Evolutionary conservation across 2,329 filamentous ascomycete genomes (phyloP).

Genomic region (Coniella lustricola): DNA sequence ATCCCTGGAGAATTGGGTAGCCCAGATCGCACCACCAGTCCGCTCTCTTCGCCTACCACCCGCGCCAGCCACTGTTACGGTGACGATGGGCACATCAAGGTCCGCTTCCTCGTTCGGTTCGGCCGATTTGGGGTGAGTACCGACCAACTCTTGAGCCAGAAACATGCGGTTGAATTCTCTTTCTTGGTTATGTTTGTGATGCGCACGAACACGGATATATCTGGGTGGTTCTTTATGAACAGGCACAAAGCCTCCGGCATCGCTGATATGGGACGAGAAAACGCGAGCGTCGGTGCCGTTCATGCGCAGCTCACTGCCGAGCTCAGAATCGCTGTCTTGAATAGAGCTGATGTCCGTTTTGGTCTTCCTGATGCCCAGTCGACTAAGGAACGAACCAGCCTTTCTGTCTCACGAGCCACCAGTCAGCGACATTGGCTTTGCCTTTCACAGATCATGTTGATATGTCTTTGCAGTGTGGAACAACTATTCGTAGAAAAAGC

Average conservation of each 20-base stretch:
- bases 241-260: conserved; percentile 69
- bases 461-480: too few species aligned
- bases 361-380: conserved; percentile 68
- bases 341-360: conserved; percentile 50
- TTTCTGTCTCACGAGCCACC: conserved; percentile 50
- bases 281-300: conserved; percentile 79
- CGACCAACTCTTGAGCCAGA: conserved; percentile 79
- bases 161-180: conserved; percentile 84
- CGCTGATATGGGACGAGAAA: conserved; percentile 71
- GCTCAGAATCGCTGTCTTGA: conserved; percentile 59
- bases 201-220: conserved; percentile 78
- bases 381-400: conserved; percentile 82
- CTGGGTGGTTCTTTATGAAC: conserved; percentile 81
- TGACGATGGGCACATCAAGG: conserved; percentile 21
- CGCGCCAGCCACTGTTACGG: conserved; percentile 24
- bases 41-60: conserved; percentile 35
- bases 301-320: conserved; percentile 57
- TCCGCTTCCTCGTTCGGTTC: conserved; percentile 18
- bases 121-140: conserved; percentile 38
- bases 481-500: too few species aligned
- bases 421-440: conserved; percentile 4
- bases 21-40: conserved; percentile 72
- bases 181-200: conserved; percentile 61
- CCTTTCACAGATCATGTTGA: too few species aligned
- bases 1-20: conserved; percentile 86